These are phyloP conservation scores for Wickerhamomyces pijperi DNA, from an alignment of 805 yeast genomes.

Conservation along the genomic window DNA sequence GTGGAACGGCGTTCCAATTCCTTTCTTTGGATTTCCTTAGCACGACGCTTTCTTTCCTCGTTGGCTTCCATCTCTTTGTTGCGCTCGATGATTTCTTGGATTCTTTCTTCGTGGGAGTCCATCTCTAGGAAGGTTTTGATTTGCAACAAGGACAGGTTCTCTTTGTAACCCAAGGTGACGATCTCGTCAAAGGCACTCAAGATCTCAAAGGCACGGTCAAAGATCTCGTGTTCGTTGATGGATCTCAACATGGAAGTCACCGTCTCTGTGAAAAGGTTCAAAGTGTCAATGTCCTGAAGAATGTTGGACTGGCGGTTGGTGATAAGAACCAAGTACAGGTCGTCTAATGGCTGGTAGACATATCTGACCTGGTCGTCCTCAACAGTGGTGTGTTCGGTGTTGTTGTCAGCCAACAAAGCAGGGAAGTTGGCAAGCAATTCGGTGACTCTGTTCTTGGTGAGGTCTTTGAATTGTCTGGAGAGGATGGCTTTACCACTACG, in stretches of 20 bases:
- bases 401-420: slow-evolving; percentile 54
- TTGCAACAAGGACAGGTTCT: slow-evolving; percentile 71
- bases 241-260: slow-evolving; percentile 62
- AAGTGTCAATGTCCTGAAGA: slow-evolving; percentile 86
- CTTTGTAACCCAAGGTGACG: slow-evolving; percentile 80
- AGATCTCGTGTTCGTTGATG: slow-evolving; percentile 74
- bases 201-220: slow-evolving; percentile 78
- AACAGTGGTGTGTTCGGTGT: slow-evolving; percentile 82
- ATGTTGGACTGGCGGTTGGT: slow-evolving; percentile 89
- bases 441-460: slow-evolving; percentile 76
- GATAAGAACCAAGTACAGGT: slow-evolving; percentile 78
- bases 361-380: slow-evolving; percentile 89
- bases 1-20: slow-evolving; percentile 53
- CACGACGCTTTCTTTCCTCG: slow-evolving; percentile 93
- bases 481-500: slow-evolving; percentile 87
- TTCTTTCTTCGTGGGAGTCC: slow-evolving; percentile 98
- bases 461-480: slow-evolving; percentile 83
- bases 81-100: slow-evolving; percentile 93
- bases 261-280: slow-evolving; percentile 74
- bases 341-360: slow-evolving; percentile 93
- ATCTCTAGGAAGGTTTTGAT: slow-evolving; percentile 84
- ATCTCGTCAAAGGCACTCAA: slow-evolving; percentile 91
- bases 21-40: slow-evolving; percentile 77
- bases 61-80: slow-evolving; percentile 95
- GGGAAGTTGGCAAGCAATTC: slow-evolving; percentile 83